Percentiles rank a stretch among this genome's conserved stretches.
These are phyloP conservation scores for Leucosporidium scottii DNA, from an alignment of 768 basidiomycete genomes.

Conservation along the genomic window DNA sequence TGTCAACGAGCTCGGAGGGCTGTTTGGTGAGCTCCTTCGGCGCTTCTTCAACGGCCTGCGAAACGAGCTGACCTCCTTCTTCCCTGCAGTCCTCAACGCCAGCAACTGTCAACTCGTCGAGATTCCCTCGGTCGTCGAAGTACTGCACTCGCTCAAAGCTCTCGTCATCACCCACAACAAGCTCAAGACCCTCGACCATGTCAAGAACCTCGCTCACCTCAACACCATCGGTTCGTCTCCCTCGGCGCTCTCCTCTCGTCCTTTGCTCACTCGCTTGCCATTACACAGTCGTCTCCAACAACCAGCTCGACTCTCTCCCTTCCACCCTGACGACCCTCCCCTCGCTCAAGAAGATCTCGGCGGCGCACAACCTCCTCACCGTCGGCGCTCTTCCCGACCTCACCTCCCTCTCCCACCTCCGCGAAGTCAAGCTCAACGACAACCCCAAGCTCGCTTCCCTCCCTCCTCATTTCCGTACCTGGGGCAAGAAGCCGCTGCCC, in stretches of 20 bases:
- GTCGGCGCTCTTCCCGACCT: constrained; percentile 28
- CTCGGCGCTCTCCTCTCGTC: not conserved
- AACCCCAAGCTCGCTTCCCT: constrained; percentile 25
- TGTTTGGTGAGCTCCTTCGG: constrained; percentile 19
- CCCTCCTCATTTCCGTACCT: constrained; percentile 24
- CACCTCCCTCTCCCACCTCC: constrained; percentile 22
- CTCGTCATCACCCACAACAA: constrained; percentile 33
- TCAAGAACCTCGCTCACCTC: constrained; percentile 20
- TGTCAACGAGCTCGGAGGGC: constrained; percentile 11
- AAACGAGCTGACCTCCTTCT: not conserved
- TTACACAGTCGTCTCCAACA: constrained; percentile 31
- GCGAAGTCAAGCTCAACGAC: constrained; percentile 31
- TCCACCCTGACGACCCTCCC: constrained; percentile 22
- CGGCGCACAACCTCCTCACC: constrained; percentile 34
- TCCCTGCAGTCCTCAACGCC: constrained; percentile 27
- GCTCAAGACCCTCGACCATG: constrained; percentile 21
- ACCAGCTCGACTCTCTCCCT: constrained; percentile 27
- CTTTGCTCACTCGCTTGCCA: not conserved
- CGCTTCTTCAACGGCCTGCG: not conserved
- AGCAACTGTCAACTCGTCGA: constrained; percentile 21
- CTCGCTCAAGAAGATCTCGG: constrained; percentile 35
- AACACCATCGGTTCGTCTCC: constrained; percentile 22
- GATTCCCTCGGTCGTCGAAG: constrained; percentile 15
- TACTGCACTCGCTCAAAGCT: constrained; percentile 26
- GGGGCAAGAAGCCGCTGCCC: constrained; percentile 16